Evolutionary conservation across 106 monocot species (phyloP).

Genomic region (Alisma plantagoaquatica): DNA sequence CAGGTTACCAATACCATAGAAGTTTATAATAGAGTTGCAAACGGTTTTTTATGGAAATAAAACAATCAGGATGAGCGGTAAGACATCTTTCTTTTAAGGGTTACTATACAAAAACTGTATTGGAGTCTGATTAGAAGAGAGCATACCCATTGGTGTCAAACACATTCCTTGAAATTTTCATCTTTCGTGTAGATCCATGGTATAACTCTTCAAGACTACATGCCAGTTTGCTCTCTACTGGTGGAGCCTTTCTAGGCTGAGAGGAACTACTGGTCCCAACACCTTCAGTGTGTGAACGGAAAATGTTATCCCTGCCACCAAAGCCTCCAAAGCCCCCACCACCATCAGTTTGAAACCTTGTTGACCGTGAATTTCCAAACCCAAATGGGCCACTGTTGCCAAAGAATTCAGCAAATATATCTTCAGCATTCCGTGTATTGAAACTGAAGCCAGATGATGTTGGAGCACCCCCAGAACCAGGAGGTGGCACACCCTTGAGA

Average conservation of each 20-base stretch:
- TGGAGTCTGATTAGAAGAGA: too few species aligned
- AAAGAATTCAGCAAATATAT: constrained; percentile 24
- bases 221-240: constrained; percentile 60
- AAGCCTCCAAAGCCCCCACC: constrained; percentile 31
- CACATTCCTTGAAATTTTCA: constrained; percentile 82
- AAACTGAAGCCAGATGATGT: constrained; percentile 6
- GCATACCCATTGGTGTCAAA: constrained; percentile 52
- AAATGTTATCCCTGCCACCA: constrained; percentile 10
- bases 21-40: too few species aligned
- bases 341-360: constrained; percentile 35
- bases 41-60: too few species aligned
- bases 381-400: constrained; percentile 43
- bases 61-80: too few species aligned
- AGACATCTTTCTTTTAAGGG: too few species aligned
- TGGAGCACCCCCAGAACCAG: constrained; percentile 1
- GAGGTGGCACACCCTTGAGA: constrained; percentile 14
- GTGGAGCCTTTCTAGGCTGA: constrained; percentile 28
- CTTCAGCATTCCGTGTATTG: constrained; percentile 22
- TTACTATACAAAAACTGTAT: too few species aligned
- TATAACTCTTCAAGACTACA: constrained; percentile 88
- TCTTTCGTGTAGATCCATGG: constrained; percentile 66
- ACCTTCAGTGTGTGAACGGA: constrained; percentile 9
- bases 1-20: too few species aligned
- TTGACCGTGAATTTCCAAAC: constrained; percentile 35
- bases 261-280: constrained; percentile 8